Percentiles rank a stretch among this genome's conserved stretches.
phyloP scores from a whole-genome alignment of 2,329 filamentous ascomycete genomes.

The Trichoderma endophyticum region DNA sequence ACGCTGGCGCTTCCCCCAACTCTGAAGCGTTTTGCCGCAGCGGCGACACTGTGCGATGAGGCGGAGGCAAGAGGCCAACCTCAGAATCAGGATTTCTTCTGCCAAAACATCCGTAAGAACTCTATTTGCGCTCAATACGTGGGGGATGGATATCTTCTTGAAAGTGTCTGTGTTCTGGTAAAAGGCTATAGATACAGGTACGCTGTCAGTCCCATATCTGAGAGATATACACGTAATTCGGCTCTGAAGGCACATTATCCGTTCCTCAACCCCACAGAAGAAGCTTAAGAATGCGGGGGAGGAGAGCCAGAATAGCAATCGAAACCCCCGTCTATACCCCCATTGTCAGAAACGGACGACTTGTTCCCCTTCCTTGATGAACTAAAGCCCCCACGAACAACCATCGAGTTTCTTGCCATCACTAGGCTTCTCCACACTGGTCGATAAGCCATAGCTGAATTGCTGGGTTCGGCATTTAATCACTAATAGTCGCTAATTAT shows the following conservation, averaged over 20 bases:
- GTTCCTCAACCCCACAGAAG: neutral
- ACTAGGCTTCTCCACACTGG: neutral
- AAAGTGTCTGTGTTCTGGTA: neutral
- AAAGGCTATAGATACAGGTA: neutral
- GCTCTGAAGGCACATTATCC: neutral
- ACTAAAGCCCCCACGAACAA: slow-evolving; percentile 6
- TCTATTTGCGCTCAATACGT: neutral
- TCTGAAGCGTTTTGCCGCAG: neutral
- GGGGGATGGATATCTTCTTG: neutral
- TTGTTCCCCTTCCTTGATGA: neutral
- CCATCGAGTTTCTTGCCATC: neutral
- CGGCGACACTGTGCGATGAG: neutral
- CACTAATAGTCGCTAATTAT: neutral
- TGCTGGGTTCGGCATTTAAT: neutral
- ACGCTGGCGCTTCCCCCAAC: neutral
- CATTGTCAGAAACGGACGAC: neutral
- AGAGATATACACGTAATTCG: neutral
- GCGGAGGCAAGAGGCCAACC: neutral
- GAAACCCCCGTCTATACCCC: neutral
- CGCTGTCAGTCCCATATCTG: neutral
- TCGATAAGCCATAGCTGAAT: neutral
- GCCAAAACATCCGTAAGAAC: neutral
- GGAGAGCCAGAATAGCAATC: neutral
- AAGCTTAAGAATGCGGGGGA: slow-evolving; percentile 7
- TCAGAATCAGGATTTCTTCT: neutral